Percentiles rank a stretch among this genome's conserved stretches.
phyloP scores from a whole-genome alignment of 2,329 filamentous ascomycete genomes.

The Colletotrichum sp. region DNA sequence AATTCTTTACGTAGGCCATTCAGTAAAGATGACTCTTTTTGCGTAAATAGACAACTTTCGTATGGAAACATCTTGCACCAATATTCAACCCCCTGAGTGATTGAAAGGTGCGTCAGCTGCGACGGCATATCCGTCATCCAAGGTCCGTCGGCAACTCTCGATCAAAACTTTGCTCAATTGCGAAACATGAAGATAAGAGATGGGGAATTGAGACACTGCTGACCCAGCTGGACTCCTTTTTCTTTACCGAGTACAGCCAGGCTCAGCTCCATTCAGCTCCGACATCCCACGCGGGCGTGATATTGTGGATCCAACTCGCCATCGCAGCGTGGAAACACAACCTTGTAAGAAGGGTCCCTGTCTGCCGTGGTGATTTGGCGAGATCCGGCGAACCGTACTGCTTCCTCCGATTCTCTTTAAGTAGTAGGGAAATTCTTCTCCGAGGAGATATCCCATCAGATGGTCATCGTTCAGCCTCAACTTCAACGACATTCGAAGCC shows the following conservation, averaged over 20 bases:
- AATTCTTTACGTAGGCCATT: background rate
- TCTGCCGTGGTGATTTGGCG: background rate
- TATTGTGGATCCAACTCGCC: slow-evolving; percentile 9
- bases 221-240: background rate
- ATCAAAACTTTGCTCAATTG: background rate
- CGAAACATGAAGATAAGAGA: background rate
- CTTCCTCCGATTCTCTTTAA: background rate
- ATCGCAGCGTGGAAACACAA: background rate
- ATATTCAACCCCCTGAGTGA: background rate
- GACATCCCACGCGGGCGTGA: background rate
- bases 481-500: background rate
- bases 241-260: background rate
- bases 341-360: background rate
- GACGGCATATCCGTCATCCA: background rate
- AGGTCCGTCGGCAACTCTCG: background rate
- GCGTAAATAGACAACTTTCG: background rate
- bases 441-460: background rate
- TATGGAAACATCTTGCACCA: background rate
- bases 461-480: background rate
- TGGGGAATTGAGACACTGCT: background rate
- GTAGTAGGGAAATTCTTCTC: background rate
- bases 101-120: background rate
- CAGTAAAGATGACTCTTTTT: background rate
- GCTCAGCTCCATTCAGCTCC: background rate
- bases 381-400: background rate